Evolutionary conservation across 345 rosid genomes (phyloP), one percentile per base, ranked within the genome.

Genomic region (Citrus medica): DNA sequence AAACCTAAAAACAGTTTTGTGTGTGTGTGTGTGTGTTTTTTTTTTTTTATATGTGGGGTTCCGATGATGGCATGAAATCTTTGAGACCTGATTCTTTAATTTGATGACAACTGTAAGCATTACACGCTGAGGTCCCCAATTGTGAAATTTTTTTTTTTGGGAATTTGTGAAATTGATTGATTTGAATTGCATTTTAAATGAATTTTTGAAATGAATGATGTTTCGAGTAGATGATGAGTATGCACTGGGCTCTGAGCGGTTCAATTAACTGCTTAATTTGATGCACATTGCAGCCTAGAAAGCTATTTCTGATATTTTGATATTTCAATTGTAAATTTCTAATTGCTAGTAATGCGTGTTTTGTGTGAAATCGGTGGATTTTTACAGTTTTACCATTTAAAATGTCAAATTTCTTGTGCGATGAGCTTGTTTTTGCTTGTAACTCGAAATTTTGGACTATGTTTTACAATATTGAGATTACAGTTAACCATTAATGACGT

Each of bases 211-310:
- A 6, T 9, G 4, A 35, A 4, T 27, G 46, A 7, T n/a, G 32
- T 13, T 0, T 5, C 3, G 14, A 10, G 66, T 76, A 85, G 81
- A 86, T 88, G 91, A 88, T 86, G 91, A 86, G 37, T 30, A 82
- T 84, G 91, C 91, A 86, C 91, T 88, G 91, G 91, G 89, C 91
- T 86, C 91, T 85, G 89, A 86, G 80, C 79, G 27, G 81, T 80
- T 80, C 48, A 38, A 1, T 8, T 32, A 79, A 76, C 81, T 76
- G 78, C 72, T 70, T 64, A 16, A 42, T 32, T 80, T 86, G 89
- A 84, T 83, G 88, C 83, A 86, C 22, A 78, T 67, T 78, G 92
- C 92, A 42, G 88, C 88, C 92, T 88, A 85, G 92, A 86, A 88
- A 88, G 90, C 90, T 77, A 64, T 77, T 61, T 84, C 88, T 85